These are phyloP conservation scores for Endotrypanum monterogeii DNA, from an alignment of 208 protist species.

Conservation along the genomic window DNA sequence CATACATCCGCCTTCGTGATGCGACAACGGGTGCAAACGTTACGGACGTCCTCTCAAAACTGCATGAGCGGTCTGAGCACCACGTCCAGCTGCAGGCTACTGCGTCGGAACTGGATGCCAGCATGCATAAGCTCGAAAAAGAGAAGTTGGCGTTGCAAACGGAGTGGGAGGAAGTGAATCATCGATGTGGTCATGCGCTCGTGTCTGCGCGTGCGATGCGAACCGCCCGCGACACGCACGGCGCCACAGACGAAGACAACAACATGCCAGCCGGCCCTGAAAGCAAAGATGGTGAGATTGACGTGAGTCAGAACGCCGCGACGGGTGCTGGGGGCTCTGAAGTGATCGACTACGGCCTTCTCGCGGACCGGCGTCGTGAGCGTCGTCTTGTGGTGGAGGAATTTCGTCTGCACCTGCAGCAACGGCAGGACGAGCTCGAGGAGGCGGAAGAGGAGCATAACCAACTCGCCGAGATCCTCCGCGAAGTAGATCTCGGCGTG, in stretches of 20 bases:
- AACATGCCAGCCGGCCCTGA: constrained; percentile 2
- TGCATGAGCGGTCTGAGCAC: constrained; percentile 80
- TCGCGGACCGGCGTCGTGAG: constrained; percentile 52
- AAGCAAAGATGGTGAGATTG: constrained; percentile 11
- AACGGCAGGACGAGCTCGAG: constrained; percentile 61
- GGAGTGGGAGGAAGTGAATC: constrained; percentile 79
- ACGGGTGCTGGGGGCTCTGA: constrained; percentile 16
- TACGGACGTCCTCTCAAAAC: constrained; percentile 89
- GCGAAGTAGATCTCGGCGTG: constrained; percentile 89
- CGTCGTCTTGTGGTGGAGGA: constrained; percentile 82
- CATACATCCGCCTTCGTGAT: constrained; percentile 94
- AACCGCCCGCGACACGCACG: constrained; percentile 33
- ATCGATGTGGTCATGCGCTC: constrained; percentile 53
- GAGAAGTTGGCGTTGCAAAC: constrained; percentile 56
- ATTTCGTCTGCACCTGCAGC: constrained; percentile 87
- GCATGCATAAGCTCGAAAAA: constrained; percentile 50
- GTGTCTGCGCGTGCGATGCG: constrained; percentile 40
- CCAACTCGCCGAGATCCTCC: constrained; percentile 63
- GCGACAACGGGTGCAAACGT: constrained; percentile 81
- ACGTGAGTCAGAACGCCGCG: background rate
- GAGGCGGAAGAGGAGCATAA: constrained; percentile 67
- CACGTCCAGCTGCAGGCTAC: constrained; percentile 73
- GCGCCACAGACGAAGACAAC: background rate
- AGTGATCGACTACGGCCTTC: constrained; percentile 51
- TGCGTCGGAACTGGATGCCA: constrained; percentile 65